A percentile compares a stretch with the other conserved stretches of the same genome.
Evolutionary conservation across 352 stramenopile species (phyloP).

Genomic region (Phytophthora foliorum): DNA sequence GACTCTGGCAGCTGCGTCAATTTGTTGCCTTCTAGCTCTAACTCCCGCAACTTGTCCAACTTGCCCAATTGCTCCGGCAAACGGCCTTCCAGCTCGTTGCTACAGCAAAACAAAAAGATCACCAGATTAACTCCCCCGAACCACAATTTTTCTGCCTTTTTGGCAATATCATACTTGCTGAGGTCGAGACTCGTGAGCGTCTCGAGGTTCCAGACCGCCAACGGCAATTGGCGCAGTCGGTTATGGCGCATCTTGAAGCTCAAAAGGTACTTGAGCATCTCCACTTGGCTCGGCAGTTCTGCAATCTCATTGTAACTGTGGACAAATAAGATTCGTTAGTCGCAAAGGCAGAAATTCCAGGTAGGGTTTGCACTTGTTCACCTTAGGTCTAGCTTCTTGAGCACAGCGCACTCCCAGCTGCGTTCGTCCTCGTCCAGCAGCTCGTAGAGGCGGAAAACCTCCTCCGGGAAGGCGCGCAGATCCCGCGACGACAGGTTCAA

Average conservation of each 20-base stretch:
- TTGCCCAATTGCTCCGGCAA: constrained; percentile 61
- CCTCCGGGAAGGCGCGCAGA: constrained; percentile 59
- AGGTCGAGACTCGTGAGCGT: constrained; percentile 77
- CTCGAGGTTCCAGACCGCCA: constrained; percentile 64
- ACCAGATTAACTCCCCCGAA: background rate
- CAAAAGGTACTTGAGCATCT: constrained; percentile 54
- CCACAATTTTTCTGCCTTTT: background rate
- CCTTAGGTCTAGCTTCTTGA: constrained; percentile 83
- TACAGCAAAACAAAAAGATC: constrained; percentile 34
- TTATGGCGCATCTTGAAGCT: constrained; percentile 87
- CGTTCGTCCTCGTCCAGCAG: constrained; percentile 73
- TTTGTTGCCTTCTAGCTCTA: constrained; percentile 76
- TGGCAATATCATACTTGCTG: constrained; percentile 70
- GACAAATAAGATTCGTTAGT: background rate
- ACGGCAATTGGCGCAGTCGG: constrained; percentile 54
- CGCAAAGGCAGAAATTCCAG: background rate
- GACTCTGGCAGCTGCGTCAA: constrained; percentile 64
- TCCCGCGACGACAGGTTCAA: constrained; percentile 74
- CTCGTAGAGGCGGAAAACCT: constrained; percentile 73
- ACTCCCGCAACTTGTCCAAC: constrained; percentile 66
- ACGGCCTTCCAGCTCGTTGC: constrained; percentile 64
- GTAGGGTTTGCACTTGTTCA: constrained; percentile 17
- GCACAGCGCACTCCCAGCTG: constrained; percentile 74
- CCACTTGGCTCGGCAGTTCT: constrained; percentile 58
- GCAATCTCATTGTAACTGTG: constrained; percentile 83